Conservation (phyloP, 129 eudicot species). For the Saposhnikovia divaricata region DNA sequence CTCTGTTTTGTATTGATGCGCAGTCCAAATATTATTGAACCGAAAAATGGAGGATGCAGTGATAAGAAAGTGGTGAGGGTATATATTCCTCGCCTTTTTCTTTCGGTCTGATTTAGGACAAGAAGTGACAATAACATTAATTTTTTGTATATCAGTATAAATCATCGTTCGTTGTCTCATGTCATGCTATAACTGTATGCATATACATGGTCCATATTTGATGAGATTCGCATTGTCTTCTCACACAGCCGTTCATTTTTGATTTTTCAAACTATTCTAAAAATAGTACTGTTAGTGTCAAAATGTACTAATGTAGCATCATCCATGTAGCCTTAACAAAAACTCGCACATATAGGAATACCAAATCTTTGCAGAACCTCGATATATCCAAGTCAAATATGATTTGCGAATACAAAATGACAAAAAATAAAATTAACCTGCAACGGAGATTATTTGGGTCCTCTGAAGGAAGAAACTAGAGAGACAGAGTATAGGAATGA, state of each 20-base stretch:
- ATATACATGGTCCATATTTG: background rate
- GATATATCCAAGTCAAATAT: no score
- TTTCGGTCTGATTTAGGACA: background rate
- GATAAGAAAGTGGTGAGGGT: background rate
- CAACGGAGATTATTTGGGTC: background rate
- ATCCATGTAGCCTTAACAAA: no score
- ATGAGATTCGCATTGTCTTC: background rate
- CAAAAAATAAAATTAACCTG: background rate
- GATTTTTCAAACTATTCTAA: background rate
- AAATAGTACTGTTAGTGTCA: background rate
- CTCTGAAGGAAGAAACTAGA: background rate
- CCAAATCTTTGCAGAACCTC: no score
- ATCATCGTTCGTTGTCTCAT: background rate
- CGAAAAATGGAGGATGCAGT: background rate
- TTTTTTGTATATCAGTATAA: background rate
- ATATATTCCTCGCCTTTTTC: background rate
- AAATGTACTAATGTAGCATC: no score
- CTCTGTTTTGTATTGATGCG: background rate
- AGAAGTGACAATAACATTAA: background rate
- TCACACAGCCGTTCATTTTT: background rate
- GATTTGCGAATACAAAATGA: no score
- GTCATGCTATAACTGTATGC: background rate
- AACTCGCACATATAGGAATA: no score
- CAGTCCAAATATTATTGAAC: background rate
- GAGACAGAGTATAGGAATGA: background rate